Evolutionary conservation across 441 rosid genomes (phyloP), one percentile per base, ranked within the genome.

Genomic region (Iberis amara): DNA sequence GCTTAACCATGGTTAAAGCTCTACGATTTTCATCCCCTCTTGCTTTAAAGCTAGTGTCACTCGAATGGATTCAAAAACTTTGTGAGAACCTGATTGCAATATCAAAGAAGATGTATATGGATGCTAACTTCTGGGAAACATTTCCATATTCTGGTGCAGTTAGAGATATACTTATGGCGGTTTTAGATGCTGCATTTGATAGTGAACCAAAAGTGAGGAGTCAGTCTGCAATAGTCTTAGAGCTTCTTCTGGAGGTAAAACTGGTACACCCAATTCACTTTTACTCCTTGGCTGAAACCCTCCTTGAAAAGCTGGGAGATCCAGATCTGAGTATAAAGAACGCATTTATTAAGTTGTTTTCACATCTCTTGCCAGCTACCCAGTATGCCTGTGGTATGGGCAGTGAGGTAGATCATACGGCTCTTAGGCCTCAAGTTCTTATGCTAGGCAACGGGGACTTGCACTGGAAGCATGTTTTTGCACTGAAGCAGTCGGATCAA

Each of bases 401-500:
- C 75, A 83, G 71, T 40, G 64, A 53, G 60, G 83, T 79, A 64
- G 70, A 62, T 55, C 68, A 54, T 48, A 57, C 58, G 69, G 66
- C 65, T 44, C 63, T 58, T 62, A 72, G 83, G 64, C 81, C 88
- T 26, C 61, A 59, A 61, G 69, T 61, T 56, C 75, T 71, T 59
- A 28, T 65, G 61, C 57, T 77, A 52, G 76, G 79, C 53, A 73
- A 71, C 55, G 59, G 58, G 52, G 72, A 76, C 73, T 71, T 86
- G 83, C 78, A 77, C 69, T 92, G 99, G 99, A 92, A 84, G 76
- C 94, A 86, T 73, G 74, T 81, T 47, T 82, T 92, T 80, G 71
- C 96, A 67, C 76, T 92, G 72, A 89, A 79, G 81, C 96, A 81
- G 73, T 69, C 79, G 30, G 79, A 61, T 32, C 82, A 75, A 63